Evolutionary conservation across 2,329 filamentous ascomycete genomes (phyloP).

Genomic region (Fusarium sp.): DNA sequence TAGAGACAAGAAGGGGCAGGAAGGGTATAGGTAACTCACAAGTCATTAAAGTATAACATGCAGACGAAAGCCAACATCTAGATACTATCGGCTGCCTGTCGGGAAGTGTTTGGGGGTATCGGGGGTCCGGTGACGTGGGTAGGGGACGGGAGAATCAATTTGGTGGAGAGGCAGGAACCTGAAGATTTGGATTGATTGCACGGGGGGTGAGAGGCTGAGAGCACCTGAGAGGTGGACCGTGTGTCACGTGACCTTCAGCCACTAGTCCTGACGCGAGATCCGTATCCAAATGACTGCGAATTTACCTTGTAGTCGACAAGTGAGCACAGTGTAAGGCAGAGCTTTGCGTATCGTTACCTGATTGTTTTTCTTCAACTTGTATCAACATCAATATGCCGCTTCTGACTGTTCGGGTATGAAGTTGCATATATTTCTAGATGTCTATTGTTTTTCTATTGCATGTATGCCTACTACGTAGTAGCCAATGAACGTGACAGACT

Average conservation of each 20-base stretch:
- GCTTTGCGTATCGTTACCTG: not conserved
- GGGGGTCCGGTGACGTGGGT: constrained; percentile 44
- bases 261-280: not conserved
- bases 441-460: not conserved
- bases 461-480: not conserved
- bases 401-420: not conserved
- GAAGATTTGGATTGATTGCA: constrained; percentile 51
- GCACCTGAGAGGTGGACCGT: constrained; percentile 10
- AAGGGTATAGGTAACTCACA: constrained; percentile 54
- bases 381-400: not conserved
- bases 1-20: constrained; percentile 39
- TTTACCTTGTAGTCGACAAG: not conserved
- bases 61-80: constrained; percentile 48
- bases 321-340: not conserved
- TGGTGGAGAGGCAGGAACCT: constrained; percentile 49
- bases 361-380: not conserved
- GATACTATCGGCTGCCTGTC: constrained; percentile 37
- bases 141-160: constrained; percentile 46
- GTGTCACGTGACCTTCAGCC: constrained; percentile 31
- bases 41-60: constrained; percentile 58
- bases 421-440: not conserved
- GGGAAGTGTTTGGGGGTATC: constrained; percentile 42
- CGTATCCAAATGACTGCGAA: not conserved
- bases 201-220: constrained; percentile 32
- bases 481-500: constrained; percentile 12